Evolutionary conservation across 129 eudicot species (phyloP).

Genomic region (Apium graveolens): DNA sequence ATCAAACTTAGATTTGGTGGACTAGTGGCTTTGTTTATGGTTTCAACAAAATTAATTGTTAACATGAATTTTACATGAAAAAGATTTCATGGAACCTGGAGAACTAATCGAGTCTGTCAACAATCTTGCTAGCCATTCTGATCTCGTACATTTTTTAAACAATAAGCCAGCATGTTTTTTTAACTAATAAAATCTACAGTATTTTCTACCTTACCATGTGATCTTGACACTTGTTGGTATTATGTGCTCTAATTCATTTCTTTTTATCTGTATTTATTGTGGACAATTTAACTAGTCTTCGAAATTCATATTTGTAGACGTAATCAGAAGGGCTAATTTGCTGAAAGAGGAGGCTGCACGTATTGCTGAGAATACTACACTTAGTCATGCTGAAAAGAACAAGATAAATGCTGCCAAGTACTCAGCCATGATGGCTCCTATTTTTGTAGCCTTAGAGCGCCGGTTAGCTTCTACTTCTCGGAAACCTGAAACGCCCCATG

Average conservation of each 20-base stretch:
- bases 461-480: slow-evolving; percentile 87
- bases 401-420: slow-evolving; percentile 90
- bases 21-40: neutral
- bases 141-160: neutral
- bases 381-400: slow-evolving; percentile 74
- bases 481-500: slow-evolving; percentile 87
- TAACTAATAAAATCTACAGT: neutral
- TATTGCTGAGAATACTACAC: slow-evolving; percentile 69
- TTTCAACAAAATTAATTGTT: neutral
- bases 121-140: neutral
- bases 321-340: slow-evolving; percentile 73
- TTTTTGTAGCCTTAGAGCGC: slow-evolving; percentile 91
- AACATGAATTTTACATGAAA: neutral
- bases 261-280: neutral
- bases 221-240: neutral
- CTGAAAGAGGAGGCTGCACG: slow-evolving; percentile 96
- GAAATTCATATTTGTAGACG: slow-evolving; percentile 37
- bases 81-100: neutral
- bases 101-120: neutral
- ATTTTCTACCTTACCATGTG: neutral
- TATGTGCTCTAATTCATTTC: neutral
- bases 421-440: slow-evolving; percentile 99
- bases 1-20: neutral
- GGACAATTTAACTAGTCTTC: neutral
- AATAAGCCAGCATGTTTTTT: neutral